These are phyloP conservation scores for Suillus lakei DNA, from an alignment of 768 basidiomycete species.

Conservation along the genomic window DNA sequence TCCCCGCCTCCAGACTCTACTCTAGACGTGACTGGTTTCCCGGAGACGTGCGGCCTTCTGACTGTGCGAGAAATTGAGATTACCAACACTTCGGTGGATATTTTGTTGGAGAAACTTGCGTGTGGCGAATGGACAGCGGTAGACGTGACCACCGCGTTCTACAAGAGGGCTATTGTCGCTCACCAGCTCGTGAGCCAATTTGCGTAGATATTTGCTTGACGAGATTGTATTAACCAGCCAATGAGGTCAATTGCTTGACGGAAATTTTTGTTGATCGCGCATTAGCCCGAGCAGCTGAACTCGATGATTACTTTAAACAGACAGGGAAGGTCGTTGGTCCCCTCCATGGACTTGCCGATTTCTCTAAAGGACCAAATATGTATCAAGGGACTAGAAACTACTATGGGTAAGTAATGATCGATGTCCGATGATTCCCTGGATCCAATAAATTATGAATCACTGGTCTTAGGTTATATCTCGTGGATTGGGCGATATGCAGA, in stretches of 20 bases:
- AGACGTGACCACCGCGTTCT: slow-evolving; percentile 75
- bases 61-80: slow-evolving; percentile 61
- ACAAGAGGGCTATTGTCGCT: slow-evolving; percentile 77
- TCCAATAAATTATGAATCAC: neutral
- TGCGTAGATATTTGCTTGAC: neutral
- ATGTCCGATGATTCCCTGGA: neutral
- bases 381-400: slow-evolving; percentile 71
- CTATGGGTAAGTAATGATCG: slow-evolving; percentile 45
- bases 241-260: slow-evolving; percentile 78
- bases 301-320: slow-evolving; percentile 63
- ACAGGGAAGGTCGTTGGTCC: slow-evolving; percentile 74
- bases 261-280: slow-evolving; percentile 81
- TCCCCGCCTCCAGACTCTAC: slow-evolving; percentile 46
- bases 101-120: slow-evolving; percentile 58
- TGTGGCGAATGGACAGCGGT: slow-evolving; percentile 62
- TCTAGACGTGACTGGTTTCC: slow-evolving; percentile 58
- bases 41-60: slow-evolving; percentile 63
- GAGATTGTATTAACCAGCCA: neutral
- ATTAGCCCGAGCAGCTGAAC: slow-evolving; percentile 60
- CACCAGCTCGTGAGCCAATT: slow-evolving; percentile 66
- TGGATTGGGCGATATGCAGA: slow-evolving; percentile 67
- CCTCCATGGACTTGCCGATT: slow-evolving; percentile 74
- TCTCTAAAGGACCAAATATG: slow-evolving; percentile 78
- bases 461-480: slow-evolving; percentile 57
- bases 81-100: slow-evolving; percentile 50